These are phyloP conservation scores for Ilex aquifolium DNA, from an alignment of 257 asterid species.

Conservation along the genomic window DNA sequence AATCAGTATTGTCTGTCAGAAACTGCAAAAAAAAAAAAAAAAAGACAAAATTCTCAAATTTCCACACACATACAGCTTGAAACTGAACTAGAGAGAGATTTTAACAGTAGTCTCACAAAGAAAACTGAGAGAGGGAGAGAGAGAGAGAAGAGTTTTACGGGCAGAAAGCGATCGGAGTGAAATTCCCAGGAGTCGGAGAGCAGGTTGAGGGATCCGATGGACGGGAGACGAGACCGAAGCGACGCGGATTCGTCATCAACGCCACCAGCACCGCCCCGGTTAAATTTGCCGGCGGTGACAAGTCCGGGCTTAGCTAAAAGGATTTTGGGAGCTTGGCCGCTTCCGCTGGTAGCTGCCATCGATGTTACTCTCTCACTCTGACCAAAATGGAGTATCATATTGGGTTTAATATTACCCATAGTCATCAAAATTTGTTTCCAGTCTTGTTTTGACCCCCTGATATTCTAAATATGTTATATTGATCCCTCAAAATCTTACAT, in stretches of 20 bases:
- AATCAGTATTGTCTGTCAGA: conserved; percentile 89
- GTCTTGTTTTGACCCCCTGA: no score
- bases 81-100: background rate
- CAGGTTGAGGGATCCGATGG: conserved; percentile 80
- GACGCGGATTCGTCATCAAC: conserved; percentile 68
- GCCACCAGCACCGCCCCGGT: conserved; percentile 41
- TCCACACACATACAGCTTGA: background rate
- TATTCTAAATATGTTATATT: no score
- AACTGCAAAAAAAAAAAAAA: conserved; percentile 44
- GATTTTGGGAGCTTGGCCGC: conserved; percentile 49
- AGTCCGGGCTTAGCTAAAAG: conserved; percentile 90
- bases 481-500: no score
- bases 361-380: no score
- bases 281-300: conserved; percentile 54
- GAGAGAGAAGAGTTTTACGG: conserved; percentile 25
- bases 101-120: background rate
- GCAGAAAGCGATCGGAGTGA: conserved; percentile 73
- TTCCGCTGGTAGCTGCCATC: no score
- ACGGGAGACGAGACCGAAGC: conserved; percentile 72
- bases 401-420: no score
- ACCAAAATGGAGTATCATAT: no score
- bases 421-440: no score
- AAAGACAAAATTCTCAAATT: background rate
- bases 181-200: conserved; percentile 87
- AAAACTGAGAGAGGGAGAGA: background rate